phyloP scores from a whole-genome alignment of 257 asterid genomes.

The Solanum dulcamara region DNA sequence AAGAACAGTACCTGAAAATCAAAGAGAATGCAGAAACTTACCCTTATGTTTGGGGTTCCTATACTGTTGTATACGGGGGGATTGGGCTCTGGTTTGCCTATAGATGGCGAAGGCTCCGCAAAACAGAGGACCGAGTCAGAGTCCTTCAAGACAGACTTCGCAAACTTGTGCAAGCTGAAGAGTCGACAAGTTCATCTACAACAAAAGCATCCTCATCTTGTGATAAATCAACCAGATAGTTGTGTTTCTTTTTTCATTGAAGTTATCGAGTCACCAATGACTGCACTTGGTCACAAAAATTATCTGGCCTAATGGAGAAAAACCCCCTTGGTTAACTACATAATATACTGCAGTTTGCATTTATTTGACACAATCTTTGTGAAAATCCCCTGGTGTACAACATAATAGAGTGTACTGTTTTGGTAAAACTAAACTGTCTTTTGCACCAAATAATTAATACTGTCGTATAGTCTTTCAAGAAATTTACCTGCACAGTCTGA shows the following conservation, averaged over 20 bases:
- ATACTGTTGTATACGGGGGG: slow-evolving; percentile 63
- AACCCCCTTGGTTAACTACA: neutral
- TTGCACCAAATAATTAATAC: neutral
- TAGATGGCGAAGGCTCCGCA: slow-evolving; percentile 71
- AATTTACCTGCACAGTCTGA: neutral
- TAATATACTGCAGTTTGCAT: neutral
- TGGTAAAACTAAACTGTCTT: neutral
- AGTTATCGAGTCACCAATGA: neutral
- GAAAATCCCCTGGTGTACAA: neutral
- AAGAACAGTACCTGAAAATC: slow-evolving; percentile 29
- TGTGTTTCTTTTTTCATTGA: neutral
- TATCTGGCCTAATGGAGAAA: neutral
- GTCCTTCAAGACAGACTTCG: slow-evolving; percentile 61
- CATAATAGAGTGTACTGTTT: neutral
- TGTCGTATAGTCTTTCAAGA: neutral
- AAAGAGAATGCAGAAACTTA: slow-evolving; percentile 70
- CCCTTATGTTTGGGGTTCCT: slow-evolving; percentile 92
- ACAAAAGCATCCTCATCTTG: slow-evolving; percentile 12
- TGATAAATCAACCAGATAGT: slow-evolving; percentile 18
- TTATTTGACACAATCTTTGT: neutral
- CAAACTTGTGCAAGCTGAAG: slow-evolving; percentile 39
- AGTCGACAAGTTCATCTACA: slow-evolving; percentile 15
- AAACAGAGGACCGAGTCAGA: slow-evolving; percentile 63
- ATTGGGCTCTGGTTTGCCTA: slow-evolving; percentile 68
- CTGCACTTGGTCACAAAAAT: neutral